Percentiles rank a stretch among this genome's conserved stretches.
Evolutionary conservation across 192 early-diverging fungal genomes (phyloP).

Genomic region (Diversispora eburnea): DNA sequence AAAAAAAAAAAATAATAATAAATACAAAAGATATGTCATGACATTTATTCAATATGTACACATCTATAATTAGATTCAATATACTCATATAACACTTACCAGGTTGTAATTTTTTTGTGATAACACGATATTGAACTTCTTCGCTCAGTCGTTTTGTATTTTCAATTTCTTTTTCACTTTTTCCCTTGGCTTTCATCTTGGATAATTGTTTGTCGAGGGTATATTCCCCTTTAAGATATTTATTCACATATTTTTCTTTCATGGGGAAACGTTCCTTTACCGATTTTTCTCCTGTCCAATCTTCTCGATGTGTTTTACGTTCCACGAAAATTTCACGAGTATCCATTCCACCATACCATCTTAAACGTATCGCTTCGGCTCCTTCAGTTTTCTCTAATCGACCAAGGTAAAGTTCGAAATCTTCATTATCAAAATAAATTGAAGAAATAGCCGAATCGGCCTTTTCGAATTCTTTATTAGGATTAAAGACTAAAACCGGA

Average conservation of each 20-base stretch:
- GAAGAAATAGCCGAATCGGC: conserved; percentile 91
- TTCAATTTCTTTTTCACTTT: conserved; percentile 82
- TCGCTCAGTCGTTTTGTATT: conserved; percentile 65
- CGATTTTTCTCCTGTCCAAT: conserved; percentile 93
- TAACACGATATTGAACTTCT: conserved; percentile 72
- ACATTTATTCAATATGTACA: not conserved
- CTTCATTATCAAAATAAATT: conserved; percentile 96
- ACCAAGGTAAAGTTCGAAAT: conserved; percentile 89
- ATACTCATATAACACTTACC: conserved; percentile 25
- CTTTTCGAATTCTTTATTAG: conserved; percentile 64
- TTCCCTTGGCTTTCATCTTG: conserved; percentile 75
- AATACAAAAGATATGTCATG: not conserved
- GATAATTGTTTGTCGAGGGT: conserved; percentile 74
- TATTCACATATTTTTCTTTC: conserved; percentile 95
- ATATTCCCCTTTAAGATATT: conserved; percentile 76
- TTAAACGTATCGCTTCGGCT: conserved; percentile 88
- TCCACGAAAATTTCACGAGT: conserved; percentile 90
- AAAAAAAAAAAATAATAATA: no score
- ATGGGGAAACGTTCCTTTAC: conserved; percentile 94
- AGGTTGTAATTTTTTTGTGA: conserved; percentile 74
- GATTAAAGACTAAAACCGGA: conserved; percentile 90
- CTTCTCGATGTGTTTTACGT: conserved; percentile 96
- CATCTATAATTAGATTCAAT: not conserved
- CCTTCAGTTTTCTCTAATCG: conserved; percentile 91
- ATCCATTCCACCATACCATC: conserved; percentile 95